Percentiles rank a stretch among this genome's conserved stretches.
Evolutionary conservation across 2,329 filamentous ascomycete species (phyloP).

Genomic region (Aspergillus sojae): DNA sequence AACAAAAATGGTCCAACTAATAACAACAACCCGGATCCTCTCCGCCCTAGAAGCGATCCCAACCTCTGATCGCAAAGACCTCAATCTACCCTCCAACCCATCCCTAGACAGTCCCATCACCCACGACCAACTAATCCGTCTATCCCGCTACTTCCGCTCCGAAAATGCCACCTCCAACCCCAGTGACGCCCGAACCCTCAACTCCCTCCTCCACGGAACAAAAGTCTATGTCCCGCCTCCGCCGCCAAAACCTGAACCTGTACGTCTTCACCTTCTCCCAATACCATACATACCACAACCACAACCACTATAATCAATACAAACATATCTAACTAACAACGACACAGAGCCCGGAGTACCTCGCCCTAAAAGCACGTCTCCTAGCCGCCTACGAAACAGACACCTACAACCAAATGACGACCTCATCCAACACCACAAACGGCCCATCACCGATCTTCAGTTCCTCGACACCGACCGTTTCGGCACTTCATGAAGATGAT

Average conservation of each 20-base stretch:
- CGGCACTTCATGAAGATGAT: constrained; percentile 49
- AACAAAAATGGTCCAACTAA: constrained; percentile 44
- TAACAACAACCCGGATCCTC: constrained; percentile 43
- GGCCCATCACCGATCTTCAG: constrained; percentile 49
- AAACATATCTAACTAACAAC: not conserved
- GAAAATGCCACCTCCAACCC: constrained; percentile 6
- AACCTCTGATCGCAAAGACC: constrained; percentile 30
- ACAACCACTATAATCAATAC: not conserved
- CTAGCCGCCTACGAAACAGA: constrained; percentile 80
- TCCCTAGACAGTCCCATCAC: constrained; percentile 40
- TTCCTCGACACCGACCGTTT: constrained; percentile 60
- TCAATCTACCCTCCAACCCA: constrained; percentile 37
- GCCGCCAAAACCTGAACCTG: constrained; percentile 74
- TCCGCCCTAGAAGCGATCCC: constrained; percentile 42
- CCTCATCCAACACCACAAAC: constrained; percentile 57
- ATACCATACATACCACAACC: not conserved
- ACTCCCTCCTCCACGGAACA: constrained; percentile 71
- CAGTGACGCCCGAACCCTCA: constrained; percentile 54
- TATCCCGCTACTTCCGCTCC: constrained; percentile 35
- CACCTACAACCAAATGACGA: constrained; percentile 77
- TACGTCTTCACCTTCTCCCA: constrained; percentile 46
- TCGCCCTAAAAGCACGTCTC: constrained; percentile 82
- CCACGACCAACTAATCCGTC: constrained; percentile 43
- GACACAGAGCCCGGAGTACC: constrained; percentile 71
- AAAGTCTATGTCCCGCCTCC: constrained; percentile 78